A percentile compares a stretch with the other conserved stretches of the same genome.
Conservation (phyloP, 176 grass and related monocot species). For the Zoysia japonica region DNA sequence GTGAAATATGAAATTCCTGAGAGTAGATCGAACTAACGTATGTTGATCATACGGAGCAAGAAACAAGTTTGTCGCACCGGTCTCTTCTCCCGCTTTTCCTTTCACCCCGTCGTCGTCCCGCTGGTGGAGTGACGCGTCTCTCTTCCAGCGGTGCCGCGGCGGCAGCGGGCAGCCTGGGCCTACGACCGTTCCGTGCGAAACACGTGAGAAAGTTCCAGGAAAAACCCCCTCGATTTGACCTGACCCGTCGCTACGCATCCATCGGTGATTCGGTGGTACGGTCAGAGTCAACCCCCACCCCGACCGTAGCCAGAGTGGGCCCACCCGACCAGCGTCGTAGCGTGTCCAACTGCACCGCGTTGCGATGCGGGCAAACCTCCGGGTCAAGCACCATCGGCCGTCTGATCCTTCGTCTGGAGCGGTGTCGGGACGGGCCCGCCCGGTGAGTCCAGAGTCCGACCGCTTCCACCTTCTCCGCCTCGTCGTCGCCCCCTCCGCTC, state of each 20-base stretch:
- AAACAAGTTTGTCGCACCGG: no score
- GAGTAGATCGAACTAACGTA: no score
- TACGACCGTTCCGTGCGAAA: no score
- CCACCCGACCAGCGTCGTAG: conserved; percentile 27
- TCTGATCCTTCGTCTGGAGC: conserved; percentile 15
- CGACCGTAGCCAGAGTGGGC: conserved; percentile 22
- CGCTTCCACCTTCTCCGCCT: conserved; percentile 46
- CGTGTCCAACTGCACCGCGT: not conserved
- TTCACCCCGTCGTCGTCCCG: no score
- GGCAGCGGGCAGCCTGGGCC: no score
- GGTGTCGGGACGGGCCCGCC: not conserved
- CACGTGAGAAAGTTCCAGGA: not conserved
- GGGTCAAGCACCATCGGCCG: not conserved
- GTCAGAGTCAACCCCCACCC: not conserved
- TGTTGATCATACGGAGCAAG: no score
- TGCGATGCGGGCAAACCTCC: conserved; percentile 7
- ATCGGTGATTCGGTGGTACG: no score
- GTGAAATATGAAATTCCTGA: no score
- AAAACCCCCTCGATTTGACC: not conserved
- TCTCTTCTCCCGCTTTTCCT: no score
- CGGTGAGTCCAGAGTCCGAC: not conserved
- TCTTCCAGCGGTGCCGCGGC: no score
- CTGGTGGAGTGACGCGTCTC: no score
- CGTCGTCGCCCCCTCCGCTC: not conserved
- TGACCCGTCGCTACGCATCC: not conserved